A percentile compares a stretch with the other conserved stretches of the same genome.
These are phyloP conservation scores for Crepidotus variabilis DNA, from an alignment of 768 basidiomycete genomes.

Conservation along the genomic window DNA sequence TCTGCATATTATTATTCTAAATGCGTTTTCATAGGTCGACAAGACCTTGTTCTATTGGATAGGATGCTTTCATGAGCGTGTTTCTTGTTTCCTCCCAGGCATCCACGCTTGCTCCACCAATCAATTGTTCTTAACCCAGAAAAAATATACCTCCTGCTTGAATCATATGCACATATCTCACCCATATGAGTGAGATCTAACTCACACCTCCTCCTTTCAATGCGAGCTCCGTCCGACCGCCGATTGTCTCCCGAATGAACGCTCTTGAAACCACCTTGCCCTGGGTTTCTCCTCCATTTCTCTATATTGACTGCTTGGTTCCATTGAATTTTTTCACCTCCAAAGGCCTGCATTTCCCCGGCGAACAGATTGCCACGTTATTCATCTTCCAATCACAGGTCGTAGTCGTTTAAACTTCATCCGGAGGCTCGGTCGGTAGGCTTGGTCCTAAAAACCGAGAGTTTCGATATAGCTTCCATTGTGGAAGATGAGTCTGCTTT, in stretches of 20 bases:
- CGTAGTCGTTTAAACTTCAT: too few relatives aligned
- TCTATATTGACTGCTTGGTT: background rate
- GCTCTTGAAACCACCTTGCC: too few relatives aligned
- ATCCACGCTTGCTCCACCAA: background rate
- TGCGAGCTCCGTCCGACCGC: background rate
- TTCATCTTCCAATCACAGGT: too few relatives aligned
- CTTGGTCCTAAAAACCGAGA: too few relatives aligned
- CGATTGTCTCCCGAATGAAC: background rate
- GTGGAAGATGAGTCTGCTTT: too few relatives aligned
- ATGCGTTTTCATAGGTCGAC: background rate
- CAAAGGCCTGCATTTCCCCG: too few relatives aligned
- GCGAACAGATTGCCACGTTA: too few relatives aligned
- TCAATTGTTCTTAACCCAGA: background rate
- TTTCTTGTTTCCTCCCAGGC: background rate
- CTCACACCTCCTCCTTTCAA: background rate
- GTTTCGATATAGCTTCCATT: too few relatives aligned
- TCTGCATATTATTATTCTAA: background rate
- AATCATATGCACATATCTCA: background rate
- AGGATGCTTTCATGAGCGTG: background rate
- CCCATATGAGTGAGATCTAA: background rate
- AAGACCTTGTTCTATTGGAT: background rate
- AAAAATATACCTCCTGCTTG: background rate
- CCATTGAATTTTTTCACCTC: background rate
- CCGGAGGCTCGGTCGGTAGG: too few relatives aligned
- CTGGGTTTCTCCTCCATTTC: background rate